Evolutionary conservation across 2,329 filamentous ascomycete genomes (phyloP).

Genomic region (Didymella lethalis): DNA sequence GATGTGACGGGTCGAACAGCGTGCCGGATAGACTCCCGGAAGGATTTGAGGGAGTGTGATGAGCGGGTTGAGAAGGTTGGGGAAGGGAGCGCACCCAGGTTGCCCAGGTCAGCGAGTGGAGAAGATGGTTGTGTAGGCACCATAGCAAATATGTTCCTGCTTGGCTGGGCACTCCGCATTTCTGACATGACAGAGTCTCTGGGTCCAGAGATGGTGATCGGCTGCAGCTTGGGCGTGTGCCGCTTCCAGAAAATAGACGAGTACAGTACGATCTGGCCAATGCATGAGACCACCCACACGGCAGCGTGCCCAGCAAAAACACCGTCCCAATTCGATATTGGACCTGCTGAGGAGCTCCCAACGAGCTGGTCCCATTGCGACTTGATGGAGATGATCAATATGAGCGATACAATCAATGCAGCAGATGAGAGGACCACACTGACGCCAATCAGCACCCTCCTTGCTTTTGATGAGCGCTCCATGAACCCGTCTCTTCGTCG

Average conservation of each 20-base stretch:
- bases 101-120: slow-evolving; percentile 26
- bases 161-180: slow-evolving; percentile 35
- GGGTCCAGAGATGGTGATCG: slow-evolving; percentile 35
- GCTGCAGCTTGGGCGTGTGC: slow-evolving; percentile 29
- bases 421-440: slow-evolving; percentile 35
- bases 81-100: slow-evolving; percentile 40
- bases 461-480: slow-evolving; percentile 29
- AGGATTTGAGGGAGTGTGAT: slow-evolving; percentile 47
- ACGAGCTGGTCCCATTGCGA: slow-evolving; percentile 32
- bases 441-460: slow-evolving; percentile 28
- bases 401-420: slow-evolving; percentile 41
- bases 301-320: slow-evolving; percentile 48
- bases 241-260: slow-evolving; percentile 37
- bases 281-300: slow-evolving; percentile 44
- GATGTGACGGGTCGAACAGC: slow-evolving; percentile 51
- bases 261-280: slow-evolving; percentile 43
- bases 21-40: slow-evolving; percentile 49
- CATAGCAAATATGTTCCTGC: slow-evolving; percentile 36
- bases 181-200: slow-evolving; percentile 50
- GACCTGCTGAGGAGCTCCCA: slow-evolving; percentile 20
- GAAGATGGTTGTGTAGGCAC: slow-evolving; percentile 37
- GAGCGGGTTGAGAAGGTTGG: slow-evolving; percentile 48
- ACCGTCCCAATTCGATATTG: slow-evolving; percentile 33
- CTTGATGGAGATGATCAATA: slow-evolving; percentile 39
- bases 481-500: slow-evolving; percentile 39